Evolutionary conservation across 177 flowering plant genomes (phyloP), one percentile per base, ranked within the genome.

Genomic region (Telopea speciosissima): DNA sequence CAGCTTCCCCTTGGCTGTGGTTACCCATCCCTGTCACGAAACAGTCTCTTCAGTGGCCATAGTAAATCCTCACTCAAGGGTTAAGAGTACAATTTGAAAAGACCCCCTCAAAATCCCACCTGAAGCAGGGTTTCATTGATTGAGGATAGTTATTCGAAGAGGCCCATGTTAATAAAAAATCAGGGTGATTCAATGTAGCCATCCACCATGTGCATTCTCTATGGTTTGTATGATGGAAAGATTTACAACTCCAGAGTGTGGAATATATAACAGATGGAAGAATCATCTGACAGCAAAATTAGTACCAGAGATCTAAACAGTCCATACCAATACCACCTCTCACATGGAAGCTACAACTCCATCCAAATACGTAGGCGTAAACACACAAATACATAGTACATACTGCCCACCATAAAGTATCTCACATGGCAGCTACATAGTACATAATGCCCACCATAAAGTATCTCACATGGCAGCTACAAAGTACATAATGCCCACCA

Each of bases 1-100:
- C 80, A 72, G 99, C 95, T 70, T 83, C 81, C 66, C 94, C 95
- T 60, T 81, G 81, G 81, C 99, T 94, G 80, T 94, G 95, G 63
- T 81, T 87, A 22, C 99, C 98, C 49, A 76, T 76, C 24, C 99
- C 99, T 92, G 86, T 66, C 49, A 12, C 21, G 65, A 31, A 17
- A 59, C 14, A 28, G 28, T 59, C 16, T 7, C 8, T 5, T 69
- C 13, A 19, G 5, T 19, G n/a, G 31, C 17, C 28, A 36, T 13
- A 6, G 22, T 2, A 3, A 14, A 31, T 59, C 13, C 49, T 12
- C 64, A 63, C 19, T 24, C 3, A 16, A 26, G 40, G 17, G 65
- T 14, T 63, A 14, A 63, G n/a, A 63, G 28, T 16, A 26, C 14
- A 24, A 5, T 10, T 13, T 21, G 59, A 21, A 54, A 5, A 14